Conservation (phyloP, 2,329 filamentous ascomycete species). For the Grosmannia penicillata region DNA sequence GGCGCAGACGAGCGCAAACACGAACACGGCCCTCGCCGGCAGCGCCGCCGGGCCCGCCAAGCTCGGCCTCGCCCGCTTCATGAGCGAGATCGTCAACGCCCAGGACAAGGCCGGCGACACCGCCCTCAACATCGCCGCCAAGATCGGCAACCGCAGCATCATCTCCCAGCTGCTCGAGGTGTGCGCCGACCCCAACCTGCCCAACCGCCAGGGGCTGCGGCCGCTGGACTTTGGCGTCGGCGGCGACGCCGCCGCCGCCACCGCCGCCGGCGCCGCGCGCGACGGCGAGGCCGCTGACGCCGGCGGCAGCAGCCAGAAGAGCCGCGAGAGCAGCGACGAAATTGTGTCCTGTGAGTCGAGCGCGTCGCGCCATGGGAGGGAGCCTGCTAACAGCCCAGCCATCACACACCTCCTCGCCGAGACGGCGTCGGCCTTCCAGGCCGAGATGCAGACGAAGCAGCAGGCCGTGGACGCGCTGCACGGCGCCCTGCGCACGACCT, state of each 20-base stretch:
- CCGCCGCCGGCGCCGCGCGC: constrained; percentile 25
- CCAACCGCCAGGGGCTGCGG: constrained; percentile 76
- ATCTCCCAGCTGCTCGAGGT: constrained; percentile 95
- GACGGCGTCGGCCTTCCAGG: constrained; percentile 64
- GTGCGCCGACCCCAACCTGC: constrained; percentile 80
- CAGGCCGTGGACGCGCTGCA: constrained; percentile 71
- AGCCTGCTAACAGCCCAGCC: constrained; percentile 32
- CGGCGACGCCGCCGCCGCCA: constrained; percentile 38
- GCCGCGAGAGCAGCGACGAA: constrained; percentile 60
- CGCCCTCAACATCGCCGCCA: constrained; percentile 80
- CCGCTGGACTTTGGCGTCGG: constrained; percentile 93
- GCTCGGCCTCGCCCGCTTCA: constrained; percentile 83
- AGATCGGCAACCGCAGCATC: constrained; percentile 86
- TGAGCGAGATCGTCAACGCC: constrained; percentile 93
- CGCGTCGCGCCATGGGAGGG: no score
- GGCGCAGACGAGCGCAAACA: constrained; percentile 5
- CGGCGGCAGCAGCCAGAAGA: constrained; percentile 36
- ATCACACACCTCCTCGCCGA: constrained; percentile 72
- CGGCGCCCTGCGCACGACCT: constrained; percentile 64
- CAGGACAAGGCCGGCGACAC: constrained; percentile 92
- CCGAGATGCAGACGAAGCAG: constrained; percentile 73
- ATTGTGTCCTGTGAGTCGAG: constrained; percentile 58
- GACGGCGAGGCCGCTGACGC: constrained; percentile 27
- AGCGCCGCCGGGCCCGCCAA: constrained; percentile 31
- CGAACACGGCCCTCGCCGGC: no score